Evolutionary conservation across 1,284 basidiomycete species (phyloP).

Genomic region (Blastosporella zonata): DNA sequence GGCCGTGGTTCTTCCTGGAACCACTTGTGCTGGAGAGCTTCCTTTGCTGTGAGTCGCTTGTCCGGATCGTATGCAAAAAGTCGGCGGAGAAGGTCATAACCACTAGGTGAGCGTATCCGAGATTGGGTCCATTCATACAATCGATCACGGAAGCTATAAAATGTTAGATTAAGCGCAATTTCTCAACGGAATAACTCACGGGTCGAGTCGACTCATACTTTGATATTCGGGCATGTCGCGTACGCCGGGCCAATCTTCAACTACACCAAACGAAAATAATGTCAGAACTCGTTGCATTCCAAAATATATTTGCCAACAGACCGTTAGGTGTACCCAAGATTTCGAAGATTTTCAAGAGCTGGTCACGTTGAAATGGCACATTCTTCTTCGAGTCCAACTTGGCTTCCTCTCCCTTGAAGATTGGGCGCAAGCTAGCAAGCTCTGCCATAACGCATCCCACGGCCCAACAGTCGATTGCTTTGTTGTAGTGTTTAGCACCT

Average conservation of each 20-base stretch:
- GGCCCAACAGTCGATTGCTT: constrained; percentile 94
- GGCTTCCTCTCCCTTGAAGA: constrained; percentile 99
- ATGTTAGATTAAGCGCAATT: neutral
- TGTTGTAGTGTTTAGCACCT: constrained; percentile 96
- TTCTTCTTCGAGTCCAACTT: constrained; percentile 93
- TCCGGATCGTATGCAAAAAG: constrained; percentile 92
- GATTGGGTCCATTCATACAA: constrained; percentile 78
- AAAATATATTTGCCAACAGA: constrained; percentile 33
- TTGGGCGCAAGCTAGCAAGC: constrained; percentile 87
- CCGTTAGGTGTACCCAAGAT: constrained; percentile 89
- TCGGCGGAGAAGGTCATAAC: constrained; percentile 80
- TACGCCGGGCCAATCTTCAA: constrained; percentile 87
- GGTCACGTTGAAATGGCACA: constrained; percentile 93
- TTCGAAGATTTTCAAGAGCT: constrained; percentile 93
- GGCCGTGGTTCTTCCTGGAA: constrained; percentile 76
- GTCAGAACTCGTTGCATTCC: neutral
- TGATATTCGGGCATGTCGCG: constrained; percentile 85
- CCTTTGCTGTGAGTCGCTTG: constrained; percentile 77
- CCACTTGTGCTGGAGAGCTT: constrained; percentile 81
- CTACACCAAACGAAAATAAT: constrained; percentile 37
- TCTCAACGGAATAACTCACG: constrained; percentile 40
- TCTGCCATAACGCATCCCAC: constrained; percentile 98
- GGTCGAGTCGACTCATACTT: constrained; percentile 79
- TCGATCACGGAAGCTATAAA: constrained; percentile 60
- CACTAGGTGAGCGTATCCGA: constrained; percentile 57